A percentile compares a stretch with the other conserved stretches of the same genome.
phyloP scores from a whole-genome alignment of 495 filamentous ascomycete genomes.

The Amorphotheca resinae region DNA sequence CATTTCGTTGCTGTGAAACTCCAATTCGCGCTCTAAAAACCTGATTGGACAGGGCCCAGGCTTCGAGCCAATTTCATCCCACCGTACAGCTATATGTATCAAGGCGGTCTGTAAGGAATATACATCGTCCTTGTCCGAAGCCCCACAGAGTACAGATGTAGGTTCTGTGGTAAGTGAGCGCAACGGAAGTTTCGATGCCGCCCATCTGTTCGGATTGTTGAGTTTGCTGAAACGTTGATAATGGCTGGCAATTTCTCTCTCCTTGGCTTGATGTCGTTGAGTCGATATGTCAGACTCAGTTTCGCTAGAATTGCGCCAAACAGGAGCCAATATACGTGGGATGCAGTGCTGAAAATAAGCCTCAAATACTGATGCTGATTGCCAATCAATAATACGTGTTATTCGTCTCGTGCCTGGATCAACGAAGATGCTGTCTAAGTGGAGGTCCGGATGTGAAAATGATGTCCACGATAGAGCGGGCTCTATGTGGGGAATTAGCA shows the following conservation, averaged over 20 bases:
- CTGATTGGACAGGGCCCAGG: conserved; percentile 22
- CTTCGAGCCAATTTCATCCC: conserved; percentile 19
- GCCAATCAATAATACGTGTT: conserved; percentile 24
- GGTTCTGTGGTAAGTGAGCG: conserved; percentile 15
- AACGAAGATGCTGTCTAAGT: conserved; percentile 25
- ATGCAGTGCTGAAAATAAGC: conserved; percentile 17
- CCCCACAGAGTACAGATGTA: conserved; percentile 22
- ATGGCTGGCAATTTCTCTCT: conserved; percentile 6
- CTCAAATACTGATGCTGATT: conserved; percentile 13
- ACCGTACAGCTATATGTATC: conserved; percentile 16
- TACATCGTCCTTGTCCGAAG: conserved; percentile 24
- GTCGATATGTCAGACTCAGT: conserved; percentile 1
- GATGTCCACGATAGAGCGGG: conserved; percentile 5
- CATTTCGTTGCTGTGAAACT: conserved; percentile 22
- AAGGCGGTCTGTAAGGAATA: conserved; percentile 26
- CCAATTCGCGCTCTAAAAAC: conserved; percentile 21
- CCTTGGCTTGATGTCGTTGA: conserved; percentile 2
- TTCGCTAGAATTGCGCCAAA: background rate
- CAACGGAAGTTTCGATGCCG: conserved; percentile 4
- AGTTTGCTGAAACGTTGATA: conserved; percentile 5
- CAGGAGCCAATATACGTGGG: conserved; percentile 20
- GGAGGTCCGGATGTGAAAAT: conserved; percentile 24
- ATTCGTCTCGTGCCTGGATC: conserved; percentile 22
- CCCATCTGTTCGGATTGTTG: conserved; percentile 7
- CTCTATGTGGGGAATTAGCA: conserved; percentile 1